Percentiles rank a stretch among this genome's conserved stretches.
Evolutionary conservation across 805 yeast species (phyloP).

Genomic region (Kregervanrija pseudodelftensis): DNA sequence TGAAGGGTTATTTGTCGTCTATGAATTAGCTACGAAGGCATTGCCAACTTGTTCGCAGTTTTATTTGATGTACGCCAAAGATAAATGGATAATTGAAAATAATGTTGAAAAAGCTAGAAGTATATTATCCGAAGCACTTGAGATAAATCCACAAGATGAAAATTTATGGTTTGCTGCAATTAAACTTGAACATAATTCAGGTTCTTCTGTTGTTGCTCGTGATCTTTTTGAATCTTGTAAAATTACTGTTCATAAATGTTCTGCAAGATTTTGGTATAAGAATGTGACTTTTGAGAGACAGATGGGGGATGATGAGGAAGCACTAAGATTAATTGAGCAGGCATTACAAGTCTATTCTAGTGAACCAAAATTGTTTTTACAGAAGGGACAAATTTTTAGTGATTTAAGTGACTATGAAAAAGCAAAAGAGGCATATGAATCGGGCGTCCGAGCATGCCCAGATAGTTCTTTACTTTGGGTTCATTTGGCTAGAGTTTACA

Average conservation of each 20-base stretch:
- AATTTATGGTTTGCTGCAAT: constrained; percentile 68
- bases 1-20: constrained; percentile 34
- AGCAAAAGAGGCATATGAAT: constrained; percentile 41
- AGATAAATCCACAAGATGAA: constrained; percentile 37
- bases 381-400: constrained; percentile 50
- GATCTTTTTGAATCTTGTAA: constrained; percentile 27
- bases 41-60: constrained; percentile 46
- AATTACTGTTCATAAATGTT: constrained; percentile 12
- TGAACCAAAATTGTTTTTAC: constrained; percentile 49
- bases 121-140: constrained; percentile 44
- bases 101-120: constrained; percentile 46
- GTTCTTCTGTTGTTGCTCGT: constrained; percentile 30
- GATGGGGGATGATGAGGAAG: constrained; percentile 26
- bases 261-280: constrained; percentile 56
- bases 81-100: constrained; percentile 42
- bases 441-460: constrained; percentile 46
- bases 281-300: constrained; percentile 46
- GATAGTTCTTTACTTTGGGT: constrained; percentile 46
- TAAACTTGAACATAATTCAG: constrained; percentile 47
- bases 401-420: constrained; percentile 22
- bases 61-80: constrained; percentile 67
- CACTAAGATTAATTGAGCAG: constrained; percentile 34
- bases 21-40: constrained; percentile 44
- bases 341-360: constrained; percentile 46
- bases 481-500: constrained; percentile 41